A percentile compares a stretch with the other conserved stretches of the same genome.
These are phyloP conservation scores for Pluteus cervinus DNA, from an alignment of 768 basidiomycete species.

Conservation along the genomic window DNA sequence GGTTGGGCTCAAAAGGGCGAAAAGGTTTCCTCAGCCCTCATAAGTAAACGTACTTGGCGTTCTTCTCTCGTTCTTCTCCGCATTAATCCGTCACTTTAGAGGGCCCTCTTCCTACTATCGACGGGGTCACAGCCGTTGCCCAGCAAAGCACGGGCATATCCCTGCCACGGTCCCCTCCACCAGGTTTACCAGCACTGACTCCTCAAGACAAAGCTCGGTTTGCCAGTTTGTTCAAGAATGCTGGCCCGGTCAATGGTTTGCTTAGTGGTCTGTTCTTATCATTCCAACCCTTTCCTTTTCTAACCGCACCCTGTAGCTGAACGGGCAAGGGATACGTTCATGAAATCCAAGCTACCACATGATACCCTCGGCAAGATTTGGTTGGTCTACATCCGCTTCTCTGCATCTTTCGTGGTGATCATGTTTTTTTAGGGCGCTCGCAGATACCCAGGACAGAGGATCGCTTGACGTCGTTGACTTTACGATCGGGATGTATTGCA, in stretches of 20 bases:
- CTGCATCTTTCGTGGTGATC: conserved; percentile 6
- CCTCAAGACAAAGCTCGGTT: conserved; percentile 84
- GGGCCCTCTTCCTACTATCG: conserved; percentile 78
- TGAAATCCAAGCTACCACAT: conserved; percentile 83
- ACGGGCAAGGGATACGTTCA: conserved; percentile 84
- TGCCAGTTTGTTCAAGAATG: conserved; percentile 65
- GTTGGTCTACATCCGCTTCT: conserved; percentile 38
- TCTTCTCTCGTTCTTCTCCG: conserved; percentile 8
- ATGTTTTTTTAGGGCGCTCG: conserved; percentile 61
- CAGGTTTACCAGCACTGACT: conserved; percentile 60
- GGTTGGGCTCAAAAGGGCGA: conserved; percentile 90
- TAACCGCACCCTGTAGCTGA: conserved; percentile 46
- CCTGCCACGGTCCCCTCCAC: conserved; percentile 56
- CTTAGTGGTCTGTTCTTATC: conserved; percentile 56
- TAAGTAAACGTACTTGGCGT: conserved; percentile 58
- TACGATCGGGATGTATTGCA: conserved; percentile 92
- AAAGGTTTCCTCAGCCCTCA: conserved; percentile 51
- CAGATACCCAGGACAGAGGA: conserved; percentile 93
- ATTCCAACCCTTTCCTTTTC: background rate
- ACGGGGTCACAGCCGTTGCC: conserved; percentile 53
- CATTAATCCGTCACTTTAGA: conserved; percentile 38
- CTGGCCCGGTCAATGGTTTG: conserved; percentile 70
- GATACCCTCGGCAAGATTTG: conserved; percentile 92
- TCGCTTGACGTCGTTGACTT: conserved; percentile 88
- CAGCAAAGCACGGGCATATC: conserved; percentile 58